Conservation (phyloP, 148 eudicot genomes). For the Rhododendron ferrugineum region DNA sequence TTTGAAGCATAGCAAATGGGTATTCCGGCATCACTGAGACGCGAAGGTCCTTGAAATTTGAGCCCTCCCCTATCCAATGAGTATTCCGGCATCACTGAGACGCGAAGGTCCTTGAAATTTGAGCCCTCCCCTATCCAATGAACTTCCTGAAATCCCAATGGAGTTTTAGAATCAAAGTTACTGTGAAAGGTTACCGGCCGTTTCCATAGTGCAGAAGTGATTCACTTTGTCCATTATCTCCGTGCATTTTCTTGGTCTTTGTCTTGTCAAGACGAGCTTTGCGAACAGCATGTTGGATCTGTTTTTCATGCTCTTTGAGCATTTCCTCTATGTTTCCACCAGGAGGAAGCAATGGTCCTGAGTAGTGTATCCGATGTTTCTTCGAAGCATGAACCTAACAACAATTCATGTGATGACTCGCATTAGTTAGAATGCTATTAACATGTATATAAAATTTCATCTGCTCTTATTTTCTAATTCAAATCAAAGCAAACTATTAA, state of each 20-base stretch:
- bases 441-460: not conserved
- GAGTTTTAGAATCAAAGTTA: not conserved
- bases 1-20: not conserved
- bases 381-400: slow-evolving; percentile 31
- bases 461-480: not conserved
- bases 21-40: not conserved
- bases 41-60: too few species aligned
- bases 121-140: not conserved
- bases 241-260: slow-evolving; percentile 31
- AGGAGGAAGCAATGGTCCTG: slow-evolving; percentile 60
- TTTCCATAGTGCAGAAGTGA: slow-evolving; percentile 34
- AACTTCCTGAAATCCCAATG: not conserved
- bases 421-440: not conserved
- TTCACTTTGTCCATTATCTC: slow-evolving; percentile 48
- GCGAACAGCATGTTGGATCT: slow-evolving; percentile 58
- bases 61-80: too few species aligned
- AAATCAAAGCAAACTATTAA: not conserved
- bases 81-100: too few species aligned
- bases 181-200: slow-evolving; percentile 10
- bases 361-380: slow-evolving; percentile 53
- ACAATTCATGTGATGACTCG: slow-evolving; percentile 1
- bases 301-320: slow-evolving; percentile 71
- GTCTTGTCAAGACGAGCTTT: slow-evolving; percentile 57
- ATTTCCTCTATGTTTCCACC: slow-evolving; percentile 62
- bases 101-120: not conserved